A percentile compares a stretch with the other conserved stretches of the same genome.
Conservation (phyloP, 2,329 filamentous ascomycete genomes). For the Colletotrichum salicis region DNA sequence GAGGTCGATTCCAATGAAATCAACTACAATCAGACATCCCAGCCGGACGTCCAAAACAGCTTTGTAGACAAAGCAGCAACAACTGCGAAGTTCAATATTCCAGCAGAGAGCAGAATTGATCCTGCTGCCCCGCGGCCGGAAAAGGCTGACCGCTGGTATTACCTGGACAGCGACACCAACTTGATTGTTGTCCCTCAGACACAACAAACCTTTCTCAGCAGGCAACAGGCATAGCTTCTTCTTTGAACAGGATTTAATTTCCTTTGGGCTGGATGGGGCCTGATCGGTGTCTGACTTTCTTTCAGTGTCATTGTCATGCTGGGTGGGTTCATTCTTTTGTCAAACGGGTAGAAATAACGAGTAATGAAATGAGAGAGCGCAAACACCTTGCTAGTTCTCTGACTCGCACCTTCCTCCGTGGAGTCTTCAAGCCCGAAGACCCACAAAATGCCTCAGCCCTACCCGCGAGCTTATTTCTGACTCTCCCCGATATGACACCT, state of each 20-base stretch:
- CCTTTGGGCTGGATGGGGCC: too few species aligned
- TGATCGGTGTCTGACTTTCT: not conserved
- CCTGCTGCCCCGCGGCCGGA: slow-evolving; percentile 44
- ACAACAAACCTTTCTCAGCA: not conserved
- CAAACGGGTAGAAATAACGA: not conserved
- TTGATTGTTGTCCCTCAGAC: slow-evolving; percentile 38
- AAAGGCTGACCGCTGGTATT: slow-evolving; percentile 51
- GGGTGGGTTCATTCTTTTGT: not conserved
- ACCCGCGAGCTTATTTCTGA: slow-evolving; percentile 32
- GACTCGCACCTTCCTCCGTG: not conserved
- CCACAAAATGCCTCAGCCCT: slow-evolving; percentile 28
- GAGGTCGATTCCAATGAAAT: slow-evolving; percentile 49
- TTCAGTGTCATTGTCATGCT: not conserved
- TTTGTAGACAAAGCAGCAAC: slow-evolving; percentile 46
- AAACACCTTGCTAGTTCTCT: not conserved
- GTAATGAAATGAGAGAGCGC: not conserved
- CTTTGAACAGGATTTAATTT: too few species aligned
- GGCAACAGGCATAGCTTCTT: not conserved
- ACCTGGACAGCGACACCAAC: slow-evolving; percentile 47
- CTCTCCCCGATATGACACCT: slow-evolving; percentile 23
- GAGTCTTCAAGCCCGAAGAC: not conserved
- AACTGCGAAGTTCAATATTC: slow-evolving; percentile 45
- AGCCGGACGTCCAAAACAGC: slow-evolving; percentile 43
- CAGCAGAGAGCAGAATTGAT: slow-evolving; percentile 42
- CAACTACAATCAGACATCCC: slow-evolving; percentile 53